A percentile compares a stretch with the other conserved stretches of the same genome.
Evolutionary conservation across 2,329 filamentous ascomycete species (phyloP).

Genomic region (Pseudocercospora pini-densiflorae): DNA sequence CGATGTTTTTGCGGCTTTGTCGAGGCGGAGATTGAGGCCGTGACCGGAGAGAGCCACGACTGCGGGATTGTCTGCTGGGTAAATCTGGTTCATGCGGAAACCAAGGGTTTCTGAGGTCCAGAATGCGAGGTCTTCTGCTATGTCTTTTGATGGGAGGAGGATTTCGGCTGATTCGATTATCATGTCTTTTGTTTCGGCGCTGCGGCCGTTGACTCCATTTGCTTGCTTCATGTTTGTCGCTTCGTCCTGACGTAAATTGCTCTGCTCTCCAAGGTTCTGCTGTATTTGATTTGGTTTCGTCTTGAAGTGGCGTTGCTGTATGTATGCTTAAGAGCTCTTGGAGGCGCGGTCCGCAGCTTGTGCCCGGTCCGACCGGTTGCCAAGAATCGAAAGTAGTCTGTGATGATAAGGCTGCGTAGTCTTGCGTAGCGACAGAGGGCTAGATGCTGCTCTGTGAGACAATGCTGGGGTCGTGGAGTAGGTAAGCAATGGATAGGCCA

Average conservation of each 20-base stretch:
- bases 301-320: neutral
- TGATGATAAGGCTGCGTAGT: neutral
- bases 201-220: neutral
- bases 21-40: slow-evolving; percentile 19
- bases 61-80: slow-evolving; percentile 22
- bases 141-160: slow-evolving; percentile 18
- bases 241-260: too few species aligned
- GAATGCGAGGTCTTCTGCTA: slow-evolving; percentile 22
- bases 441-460: neutral
- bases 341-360: neutral
- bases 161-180: slow-evolving; percentile 20
- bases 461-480: neutral
- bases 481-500: slow-evolving; percentile 1
- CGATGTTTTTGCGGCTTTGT: slow-evolving; percentile 11
- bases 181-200: neutral
- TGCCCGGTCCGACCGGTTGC: slow-evolving; percentile 3
- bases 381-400: neutral
- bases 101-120: slow-evolving; percentile 16
- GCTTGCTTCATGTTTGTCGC: neutral
- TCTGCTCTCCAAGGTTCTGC: too few species aligned
- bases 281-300: too few species aligned
- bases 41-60: slow-evolving; percentile 19
- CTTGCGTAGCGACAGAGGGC: neutral
- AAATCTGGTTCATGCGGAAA: slow-evolving; percentile 25
- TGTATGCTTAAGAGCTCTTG: neutral